Evolutionary conservation across 2,329 filamentous ascomycete genomes (phyloP).

Genomic region (Claviceps sorghi): DNA sequence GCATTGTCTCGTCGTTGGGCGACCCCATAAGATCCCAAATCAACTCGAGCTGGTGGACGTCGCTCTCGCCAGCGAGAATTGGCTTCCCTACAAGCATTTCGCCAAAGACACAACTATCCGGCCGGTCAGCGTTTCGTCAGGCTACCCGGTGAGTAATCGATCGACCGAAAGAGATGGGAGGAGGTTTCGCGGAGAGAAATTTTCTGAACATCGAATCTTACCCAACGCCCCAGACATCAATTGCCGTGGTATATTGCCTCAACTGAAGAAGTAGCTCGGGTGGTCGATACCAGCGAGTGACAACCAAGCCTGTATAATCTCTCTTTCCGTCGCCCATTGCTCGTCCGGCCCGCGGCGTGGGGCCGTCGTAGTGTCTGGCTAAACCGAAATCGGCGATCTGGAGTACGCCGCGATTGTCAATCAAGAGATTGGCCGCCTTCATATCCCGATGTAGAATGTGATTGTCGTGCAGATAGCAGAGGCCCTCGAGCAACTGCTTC

Average conservation of each 20-base stretch:
- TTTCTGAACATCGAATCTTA: constrained; percentile 26
- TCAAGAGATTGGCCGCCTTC: constrained; percentile 96
- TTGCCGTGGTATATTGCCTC: constrained; percentile 86
- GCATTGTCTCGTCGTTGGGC: constrained; percentile 83
- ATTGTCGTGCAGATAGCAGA: constrained; percentile 79
- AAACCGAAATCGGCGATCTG: constrained; percentile 97
- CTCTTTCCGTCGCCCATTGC: constrained; percentile 73
- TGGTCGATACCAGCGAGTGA: constrained; percentile 92
- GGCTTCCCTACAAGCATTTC: constrained; percentile 94
- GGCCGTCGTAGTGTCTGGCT: constrained; percentile 82
- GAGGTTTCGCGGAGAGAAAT: not conserved
- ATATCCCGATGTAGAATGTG: constrained; percentile 92
- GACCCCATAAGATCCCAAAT: constrained; percentile 90
- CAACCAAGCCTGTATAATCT: constrained; percentile 93
- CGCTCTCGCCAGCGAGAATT: constrained; percentile 79
- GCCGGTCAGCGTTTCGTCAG: constrained; percentile 9
- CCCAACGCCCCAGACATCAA: constrained; percentile 98
- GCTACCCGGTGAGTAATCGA: not conserved
- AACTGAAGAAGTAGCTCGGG: constrained; percentile 83
- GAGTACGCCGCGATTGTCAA: constrained; percentile 83
- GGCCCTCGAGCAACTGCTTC: constrained; percentile 77
- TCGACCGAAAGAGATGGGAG: not conserved
- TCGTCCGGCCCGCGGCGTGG: constrained; percentile 57
- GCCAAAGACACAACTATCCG: constrained; percentile 83
- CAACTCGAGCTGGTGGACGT: constrained; percentile 76